Conservation (phyloP, 2,329 filamentous ascomycete genomes). For the Stemphylium beticola region DNA sequence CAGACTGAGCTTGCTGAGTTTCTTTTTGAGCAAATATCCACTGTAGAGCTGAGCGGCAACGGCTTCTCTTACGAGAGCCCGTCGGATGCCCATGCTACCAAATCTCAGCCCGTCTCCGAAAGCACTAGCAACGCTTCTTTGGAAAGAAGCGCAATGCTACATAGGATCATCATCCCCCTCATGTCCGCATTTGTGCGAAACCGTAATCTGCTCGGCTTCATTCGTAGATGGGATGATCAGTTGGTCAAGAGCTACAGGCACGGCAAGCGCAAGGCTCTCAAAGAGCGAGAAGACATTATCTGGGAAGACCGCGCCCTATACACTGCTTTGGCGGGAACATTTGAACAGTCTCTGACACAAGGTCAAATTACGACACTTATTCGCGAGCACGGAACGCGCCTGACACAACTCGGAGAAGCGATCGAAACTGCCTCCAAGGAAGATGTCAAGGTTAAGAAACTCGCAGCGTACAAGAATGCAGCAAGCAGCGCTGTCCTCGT, state of each 20-base stretch:
- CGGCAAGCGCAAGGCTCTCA: conserved; percentile 25
- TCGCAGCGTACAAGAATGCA: conserved; percentile 28
- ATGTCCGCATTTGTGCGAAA: conserved; percentile 44
- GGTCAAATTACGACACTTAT: conserved; percentile 41
- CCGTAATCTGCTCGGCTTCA: conserved; percentile 43
- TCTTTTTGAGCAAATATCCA: conserved; percentile 41
- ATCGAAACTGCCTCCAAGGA: conserved; percentile 17
- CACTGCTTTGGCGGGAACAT: conserved; percentile 26
- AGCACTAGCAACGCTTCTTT: background rate
- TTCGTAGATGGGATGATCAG: conserved; percentile 45
- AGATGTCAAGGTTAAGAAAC: conserved; percentile 27
- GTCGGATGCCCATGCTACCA: background rate
- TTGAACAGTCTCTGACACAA: conserved; percentile 44
- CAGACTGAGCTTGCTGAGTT: conserved; percentile 35
- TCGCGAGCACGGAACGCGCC: conserved; percentile 33
- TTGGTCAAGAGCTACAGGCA: conserved; percentile 27
- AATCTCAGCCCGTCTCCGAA: background rate
- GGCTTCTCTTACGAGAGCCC: conserved; percentile 12
- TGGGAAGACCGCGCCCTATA: conserved; percentile 40
- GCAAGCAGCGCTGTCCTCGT: conserved; percentile 39
- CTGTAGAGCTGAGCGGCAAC: conserved; percentile 18
- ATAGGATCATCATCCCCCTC: conserved; percentile 38
- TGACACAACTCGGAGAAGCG: conserved; percentile 22
- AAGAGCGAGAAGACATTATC: conserved; percentile 25
- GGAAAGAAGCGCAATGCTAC: conserved; percentile 11